phyloP scores from a whole-genome alignment of 257 asterid genomes.

The Solanum sejunctum region DNA sequence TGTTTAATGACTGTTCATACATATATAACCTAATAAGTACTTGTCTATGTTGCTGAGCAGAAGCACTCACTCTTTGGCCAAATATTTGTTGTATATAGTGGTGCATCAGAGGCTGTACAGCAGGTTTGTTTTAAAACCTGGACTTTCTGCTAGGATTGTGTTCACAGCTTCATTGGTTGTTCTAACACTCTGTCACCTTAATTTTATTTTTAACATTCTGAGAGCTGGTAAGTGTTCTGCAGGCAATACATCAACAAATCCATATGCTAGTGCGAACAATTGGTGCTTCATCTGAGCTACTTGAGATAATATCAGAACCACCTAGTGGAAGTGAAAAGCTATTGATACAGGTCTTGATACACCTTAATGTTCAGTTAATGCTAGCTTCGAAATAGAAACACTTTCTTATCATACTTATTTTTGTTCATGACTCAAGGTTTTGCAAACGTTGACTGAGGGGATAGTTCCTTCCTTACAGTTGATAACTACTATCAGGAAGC shows the following conservation, averaged over 20 bases:
- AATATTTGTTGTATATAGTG: conserved; percentile 55
- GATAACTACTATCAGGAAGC: conserved; percentile 48
- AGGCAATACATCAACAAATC: conserved; percentile 82
- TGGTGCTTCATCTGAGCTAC: conserved; percentile 79
- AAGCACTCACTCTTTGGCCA: conserved; percentile 77
- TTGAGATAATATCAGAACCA: conserved; percentile 60
- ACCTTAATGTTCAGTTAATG: neutral
- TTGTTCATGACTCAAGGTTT: conserved; percentile 51
- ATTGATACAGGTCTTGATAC: conserved; percentile 48
- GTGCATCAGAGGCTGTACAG: conserved; percentile 51
- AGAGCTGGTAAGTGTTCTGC: conserved; percentile 21
- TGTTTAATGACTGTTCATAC: neutral
- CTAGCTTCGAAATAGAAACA: conserved; percentile 3
- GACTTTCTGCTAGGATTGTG: neutral
- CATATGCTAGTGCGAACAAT: conserved; percentile 90
- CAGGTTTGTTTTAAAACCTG: conserved; percentile 39
- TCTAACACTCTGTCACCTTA: neutral
- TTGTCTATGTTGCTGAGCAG: conserved; percentile 33
- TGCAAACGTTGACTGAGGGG: conserved; percentile 83
- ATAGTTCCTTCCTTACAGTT: conserved; percentile 67
- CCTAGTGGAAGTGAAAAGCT: conserved; percentile 84
- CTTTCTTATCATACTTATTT: conserved; percentile 7
- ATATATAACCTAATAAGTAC: neutral
- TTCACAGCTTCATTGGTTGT: neutral
- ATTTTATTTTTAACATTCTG: neutral